These are phyloP conservation scores for Boletus edulis DNA, from an alignment of 768 basidiomycete genomes.

Conservation along the genomic window DNA sequence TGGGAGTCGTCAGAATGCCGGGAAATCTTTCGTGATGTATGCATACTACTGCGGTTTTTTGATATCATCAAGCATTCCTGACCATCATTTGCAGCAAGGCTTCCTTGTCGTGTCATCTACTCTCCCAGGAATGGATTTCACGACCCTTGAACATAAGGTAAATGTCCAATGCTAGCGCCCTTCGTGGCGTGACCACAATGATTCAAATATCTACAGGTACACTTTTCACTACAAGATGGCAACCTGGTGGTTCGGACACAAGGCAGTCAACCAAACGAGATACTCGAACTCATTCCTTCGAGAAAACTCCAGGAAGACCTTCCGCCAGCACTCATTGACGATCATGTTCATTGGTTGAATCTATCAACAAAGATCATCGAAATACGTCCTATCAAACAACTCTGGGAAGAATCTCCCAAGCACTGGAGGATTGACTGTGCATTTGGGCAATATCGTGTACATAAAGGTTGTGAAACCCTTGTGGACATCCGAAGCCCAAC, in stretches of 20 bases:
- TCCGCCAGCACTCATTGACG: slow-evolving; percentile 8
- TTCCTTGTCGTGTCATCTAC: background rate
- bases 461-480: slow-evolving; percentile 4
- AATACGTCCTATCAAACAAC: slow-evolving; percentile 12
- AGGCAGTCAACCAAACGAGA: background rate
- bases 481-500: slow-evolving; percentile 11
- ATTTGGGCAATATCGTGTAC: background rate
- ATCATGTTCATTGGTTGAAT: slow-evolving; percentile 26
- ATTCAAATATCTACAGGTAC: slow-evolving; percentile 7
- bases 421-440: slow-evolving; percentile 20
- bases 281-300: slow-evolving; percentile 19
- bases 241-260: slow-evolving; percentile 9
- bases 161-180: too few species aligned
- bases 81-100: background rate
- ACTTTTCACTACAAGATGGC: slow-evolving; percentile 5
- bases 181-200: background rate
- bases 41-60: background rate
- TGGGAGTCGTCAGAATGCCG: background rate
- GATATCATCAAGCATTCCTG: background rate
- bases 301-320: slow-evolving; percentile 15
- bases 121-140: background rate
- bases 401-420: slow-evolving; percentile 16
- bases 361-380: slow-evolving; percentile 16
- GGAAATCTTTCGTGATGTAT: background rate
- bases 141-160: slow-evolving; percentile 1